Percentiles rank a stretch among this genome's conserved stretches.
These are phyloP conservation scores for Hypoxylon sp. DNA, from an alignment of 2,329 filamentous ascomycete genomes.

Conservation along the genomic window DNA sequence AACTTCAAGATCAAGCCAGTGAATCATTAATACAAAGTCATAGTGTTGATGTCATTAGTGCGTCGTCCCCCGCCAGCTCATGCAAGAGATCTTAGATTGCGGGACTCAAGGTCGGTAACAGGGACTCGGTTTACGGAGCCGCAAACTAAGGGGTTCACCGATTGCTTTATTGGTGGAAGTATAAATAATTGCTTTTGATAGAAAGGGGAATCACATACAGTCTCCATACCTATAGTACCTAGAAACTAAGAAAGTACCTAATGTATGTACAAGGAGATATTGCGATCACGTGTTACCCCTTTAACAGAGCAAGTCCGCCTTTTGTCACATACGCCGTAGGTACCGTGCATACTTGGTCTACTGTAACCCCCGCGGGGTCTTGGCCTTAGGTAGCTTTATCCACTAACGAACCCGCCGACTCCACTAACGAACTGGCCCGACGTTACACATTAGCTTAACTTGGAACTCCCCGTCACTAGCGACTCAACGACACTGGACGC, in stretches of 20 bases:
- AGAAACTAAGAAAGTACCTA: too few relatives aligned
- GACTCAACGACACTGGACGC: constrained; percentile 16
- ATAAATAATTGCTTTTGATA: not conserved
- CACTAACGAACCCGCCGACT: not conserved
- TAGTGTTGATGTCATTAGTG: constrained; percentile 45
- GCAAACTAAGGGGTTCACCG: constrained; percentile 3
- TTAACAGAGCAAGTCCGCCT: not conserved
- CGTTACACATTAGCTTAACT: constrained; percentile 13
- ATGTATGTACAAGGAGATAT: not conserved
- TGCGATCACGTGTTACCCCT: constrained; percentile 13
- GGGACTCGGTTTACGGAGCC: not conserved
- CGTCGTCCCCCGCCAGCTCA: constrained; percentile 35
- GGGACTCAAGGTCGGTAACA: constrained; percentile 9
- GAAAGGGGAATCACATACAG: not conserved
- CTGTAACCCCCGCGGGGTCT: constrained; percentile 13
- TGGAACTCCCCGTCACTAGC: too few relatives aligned
- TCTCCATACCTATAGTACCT: not conserved
- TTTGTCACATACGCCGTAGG: not conserved
- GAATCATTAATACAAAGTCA: constrained; percentile 14
- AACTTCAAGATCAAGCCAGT: not conserved
- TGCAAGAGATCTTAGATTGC: constrained; percentile 18
- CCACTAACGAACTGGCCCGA: not conserved
- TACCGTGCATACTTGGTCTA: constrained; percentile 2
- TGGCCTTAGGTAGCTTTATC: constrained; percentile 35
- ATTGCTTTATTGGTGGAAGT: not conserved